These are phyloP conservation scores for Echium plantagineum DNA, from an alignment of 257 asterid species.

Conservation along the genomic window DNA sequence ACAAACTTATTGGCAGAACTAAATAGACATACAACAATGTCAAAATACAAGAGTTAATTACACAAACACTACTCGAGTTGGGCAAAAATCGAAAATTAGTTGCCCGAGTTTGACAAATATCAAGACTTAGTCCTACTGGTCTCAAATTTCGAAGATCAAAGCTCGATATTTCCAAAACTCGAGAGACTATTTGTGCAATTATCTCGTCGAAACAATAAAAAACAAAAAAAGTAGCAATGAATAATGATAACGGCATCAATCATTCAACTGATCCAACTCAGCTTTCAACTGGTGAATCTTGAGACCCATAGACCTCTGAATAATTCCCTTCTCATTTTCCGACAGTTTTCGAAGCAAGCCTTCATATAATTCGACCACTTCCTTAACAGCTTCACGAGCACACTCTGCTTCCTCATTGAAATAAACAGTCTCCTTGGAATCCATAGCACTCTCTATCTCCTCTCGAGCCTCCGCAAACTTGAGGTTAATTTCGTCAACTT, in stretches of 20 bases:
- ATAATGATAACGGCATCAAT: neutral
- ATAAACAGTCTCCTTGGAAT: slow-evolving; percentile 85
- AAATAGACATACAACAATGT: too few relatives aligned
- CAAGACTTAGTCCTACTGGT: too few relatives aligned
- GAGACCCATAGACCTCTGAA: slow-evolving; percentile 94
- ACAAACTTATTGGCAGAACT: too few relatives aligned
- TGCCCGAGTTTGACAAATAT: too few relatives aligned
- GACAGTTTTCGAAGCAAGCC: slow-evolving; percentile 46
- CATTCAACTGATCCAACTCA: slow-evolving; percentile 75
- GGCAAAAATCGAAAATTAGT: too few relatives aligned
- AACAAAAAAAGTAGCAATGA: too few relatives aligned
- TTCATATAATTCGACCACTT: slow-evolving; percentile 58
- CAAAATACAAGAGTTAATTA: too few relatives aligned
- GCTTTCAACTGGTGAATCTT: slow-evolving; percentile 94
- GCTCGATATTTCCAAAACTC: too few relatives aligned
- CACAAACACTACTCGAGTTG: too few relatives aligned
- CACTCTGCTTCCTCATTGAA: slow-evolving; percentile 93
- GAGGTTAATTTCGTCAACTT: slow-evolving; percentile 72
- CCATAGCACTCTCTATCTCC: slow-evolving; percentile 94
- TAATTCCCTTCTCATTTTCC: slow-evolving; percentile 46
- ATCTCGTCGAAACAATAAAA: too few relatives aligned
- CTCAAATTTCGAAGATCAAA: too few relatives aligned
- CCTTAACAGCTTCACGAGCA: slow-evolving; percentile 77
- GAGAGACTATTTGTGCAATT: too few relatives aligned
- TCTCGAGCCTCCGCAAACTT: slow-evolving; percentile 98